A percentile compares a stretch with the other conserved stretches of the same genome.
phyloP scores from a whole-genome alignment of 2,329 filamentous ascomycete genomes.

The Xylariaceae sp. region DNA sequence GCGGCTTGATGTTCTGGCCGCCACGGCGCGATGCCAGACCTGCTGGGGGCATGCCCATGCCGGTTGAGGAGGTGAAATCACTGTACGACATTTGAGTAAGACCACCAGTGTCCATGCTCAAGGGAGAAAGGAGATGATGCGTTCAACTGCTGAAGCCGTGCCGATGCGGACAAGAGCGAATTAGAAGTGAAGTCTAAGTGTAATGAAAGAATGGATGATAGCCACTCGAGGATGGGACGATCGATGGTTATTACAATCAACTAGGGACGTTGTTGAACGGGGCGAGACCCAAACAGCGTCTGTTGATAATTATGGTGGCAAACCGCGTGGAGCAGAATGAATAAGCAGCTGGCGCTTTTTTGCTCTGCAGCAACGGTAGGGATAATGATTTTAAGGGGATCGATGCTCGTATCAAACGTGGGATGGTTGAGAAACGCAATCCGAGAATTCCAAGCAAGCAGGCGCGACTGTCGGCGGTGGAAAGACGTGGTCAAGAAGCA shows the following conservation, averaged over 20 bases:
- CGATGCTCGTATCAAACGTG: slow-evolving; percentile 33
- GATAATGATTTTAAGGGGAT: slow-evolving; percentile 21
- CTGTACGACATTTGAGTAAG: slow-evolving; percentile 98
- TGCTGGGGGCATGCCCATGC: slow-evolving; percentile 68
- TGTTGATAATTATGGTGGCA: slow-evolving; percentile 27
- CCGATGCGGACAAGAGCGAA: slow-evolving; percentile 22
- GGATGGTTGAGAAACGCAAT: slow-evolving; percentile 28
- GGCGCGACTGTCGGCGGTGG: slow-evolving; percentile 21
- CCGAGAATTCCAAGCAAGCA: slow-evolving; percentile 30
- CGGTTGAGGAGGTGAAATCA: slow-evolving; percentile 65
- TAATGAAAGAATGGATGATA: slow-evolving; percentile 32
- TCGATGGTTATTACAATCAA: slow-evolving; percentile 33
- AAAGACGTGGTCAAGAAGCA: slow-evolving; percentile 32
- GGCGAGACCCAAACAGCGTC: slow-evolving; percentile 15
- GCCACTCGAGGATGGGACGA: slow-evolving; percentile 26
- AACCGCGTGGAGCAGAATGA: slow-evolving; percentile 17
- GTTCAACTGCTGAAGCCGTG: slow-evolving; percentile 19
- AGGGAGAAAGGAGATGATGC: slow-evolving; percentile 24
- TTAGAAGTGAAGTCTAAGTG: slow-evolving; percentile 29
- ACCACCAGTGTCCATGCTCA: slow-evolving; percentile 88
- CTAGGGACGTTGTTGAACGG: slow-evolving; percentile 23
- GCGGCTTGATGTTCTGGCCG: slow-evolving; percentile 81
- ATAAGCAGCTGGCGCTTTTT: slow-evolving; percentile 25
- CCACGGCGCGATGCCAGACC: slow-evolving; percentile 81
- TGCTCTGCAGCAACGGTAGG: slow-evolving; percentile 11